Evolutionary conservation across 345 rosid genomes (phyloP), one percentile per base, ranked within the genome.

Genomic region (Punica granatum): DNA sequence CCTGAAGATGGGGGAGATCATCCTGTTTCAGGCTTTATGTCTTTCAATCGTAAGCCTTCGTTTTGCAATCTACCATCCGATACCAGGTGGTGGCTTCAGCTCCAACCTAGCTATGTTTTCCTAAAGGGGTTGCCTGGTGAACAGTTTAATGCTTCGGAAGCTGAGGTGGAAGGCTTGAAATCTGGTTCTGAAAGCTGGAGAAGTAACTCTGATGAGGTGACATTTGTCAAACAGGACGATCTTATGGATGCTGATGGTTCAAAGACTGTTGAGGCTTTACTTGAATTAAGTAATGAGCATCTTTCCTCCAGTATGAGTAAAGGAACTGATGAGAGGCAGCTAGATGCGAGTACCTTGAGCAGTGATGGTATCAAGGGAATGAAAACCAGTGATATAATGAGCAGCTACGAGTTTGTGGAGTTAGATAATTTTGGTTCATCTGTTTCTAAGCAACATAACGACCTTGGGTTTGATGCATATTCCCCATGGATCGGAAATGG

Each of bases 1-100:
- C 71, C 68, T 51, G 65, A 77, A 60, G 83, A 84, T 51, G 70
- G 71, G 37, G 74, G 66, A 3, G 82, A 84, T 68, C 85, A 75
- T 46, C 75, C 86, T 73, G 60, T 72, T 60, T 28, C 69, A 63
- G 86, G 86, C 72, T 81, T 86, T 79, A 78, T 78, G 81, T 89
- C 93, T 75, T 73, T 76, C 35, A 84, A 75, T 71, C 67, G 80
- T 63, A 83, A 60, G 69, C 84, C 80, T n/a, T 79, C 84, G 0
- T 79, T 78, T 74, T 63, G 83, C 54, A 77, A 75, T 76, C 71
- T 80, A 7, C 79, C 92, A 0, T 74, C 86, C 21, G 88, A 80
- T 71, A 78, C 81, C 8, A 80, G 87, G 56, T 84, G 86, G 85
- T 91, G 96, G 96, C 86, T 81, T 73, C 90, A 82, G 72, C 78